Percentiles rank a stretch among this genome's conserved stretches.
Conservation (phyloP, 163 green algal species). For the Chlorella variabilis region DNA sequence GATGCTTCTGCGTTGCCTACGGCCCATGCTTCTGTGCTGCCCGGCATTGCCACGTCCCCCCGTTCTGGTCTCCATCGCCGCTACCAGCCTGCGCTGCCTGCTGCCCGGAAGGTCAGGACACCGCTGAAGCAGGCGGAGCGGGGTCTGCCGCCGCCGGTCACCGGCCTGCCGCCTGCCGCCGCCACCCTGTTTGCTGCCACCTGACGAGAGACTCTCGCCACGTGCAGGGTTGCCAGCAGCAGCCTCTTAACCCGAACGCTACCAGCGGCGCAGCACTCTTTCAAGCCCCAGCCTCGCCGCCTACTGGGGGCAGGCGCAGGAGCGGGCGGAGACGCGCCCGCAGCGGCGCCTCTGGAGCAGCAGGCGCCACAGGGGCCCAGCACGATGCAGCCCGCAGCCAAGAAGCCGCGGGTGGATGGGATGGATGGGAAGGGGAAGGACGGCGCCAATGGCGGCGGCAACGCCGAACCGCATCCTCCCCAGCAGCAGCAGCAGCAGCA, state of each 20-base stretch:
- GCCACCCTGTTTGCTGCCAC: too few relatives aligned
- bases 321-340: too few relatives aligned
- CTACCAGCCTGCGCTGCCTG: neutral
- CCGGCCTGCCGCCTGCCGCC: too few relatives aligned
- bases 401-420: constrained; percentile 25
- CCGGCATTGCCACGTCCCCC: neutral
- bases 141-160: too few relatives aligned
- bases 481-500: constrained; percentile 30
- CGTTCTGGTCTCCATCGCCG: neutral
- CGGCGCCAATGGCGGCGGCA: too few relatives aligned
- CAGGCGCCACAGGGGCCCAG: neutral
- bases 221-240: too few relatives aligned
- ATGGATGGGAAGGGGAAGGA: neutral
- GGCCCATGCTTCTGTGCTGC: constrained; percentile 9
- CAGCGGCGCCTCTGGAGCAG: neutral
- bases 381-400: constrained; percentile 14
- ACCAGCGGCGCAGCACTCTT: neutral
- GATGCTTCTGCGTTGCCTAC: neutral
- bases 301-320: neutral
- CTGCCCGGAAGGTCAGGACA: neutral
- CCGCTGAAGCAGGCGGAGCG: neutral
- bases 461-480: neutral
- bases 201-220: too few relatives aligned
- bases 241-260: too few relatives aligned
- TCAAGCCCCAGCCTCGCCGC: neutral